Base-by-base conservation (phyloP, 2,329 filamentous ascomycete genomes). In the Didymella glomerata region DNA sequence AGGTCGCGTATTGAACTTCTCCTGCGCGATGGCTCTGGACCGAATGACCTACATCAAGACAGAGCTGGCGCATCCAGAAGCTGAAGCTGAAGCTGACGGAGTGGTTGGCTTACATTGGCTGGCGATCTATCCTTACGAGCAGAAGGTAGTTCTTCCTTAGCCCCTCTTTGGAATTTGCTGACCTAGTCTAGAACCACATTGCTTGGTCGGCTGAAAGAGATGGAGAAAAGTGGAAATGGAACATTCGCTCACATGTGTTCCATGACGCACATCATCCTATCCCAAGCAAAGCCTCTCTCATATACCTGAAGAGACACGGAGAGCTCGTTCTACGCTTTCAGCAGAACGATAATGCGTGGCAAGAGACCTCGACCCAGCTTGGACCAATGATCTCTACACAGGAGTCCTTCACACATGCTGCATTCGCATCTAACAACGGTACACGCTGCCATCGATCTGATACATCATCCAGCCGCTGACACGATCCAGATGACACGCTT, bases 81-180 rank as follows among this genome's bases (percentile, higher is more conserved):
- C 93, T 68, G 92, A 88, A 52, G 90, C 93, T 68, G 92, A 96
- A 73, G 82, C 91, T 36, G 87, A 90, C 65, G 86, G 88, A 48
- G 82, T 96, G 5, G 91, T 96, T 7, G 95, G 94, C 3, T 85
- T 92, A 74, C 90, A 92, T 77, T 99, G 95, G 95, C 81, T 98
- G 54, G 74, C 78, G 16, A 71, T 81, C 16, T 76, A 76, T 34
- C 80, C 77, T 7, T 77, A 79, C 44, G 75, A 75, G 47, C 70
- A 75, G 52, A 78, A 77, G 67, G 77, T 78, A 13, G 40, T 30
- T 57, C 16, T 1, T 13, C 34, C 32, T 8, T 2, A 7, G 9
- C 36, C 9, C 14, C 3, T 36, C 16, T 2, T 1, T 24, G 8
- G 16, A 24, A 14, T 4, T 16, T 18, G 18, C 53, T 62, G 62